Percentiles rank a stretch among this genome's conserved stretches.
Conservation (phyloP, 306 rosid species). For the Vicia sativa region DNA sequence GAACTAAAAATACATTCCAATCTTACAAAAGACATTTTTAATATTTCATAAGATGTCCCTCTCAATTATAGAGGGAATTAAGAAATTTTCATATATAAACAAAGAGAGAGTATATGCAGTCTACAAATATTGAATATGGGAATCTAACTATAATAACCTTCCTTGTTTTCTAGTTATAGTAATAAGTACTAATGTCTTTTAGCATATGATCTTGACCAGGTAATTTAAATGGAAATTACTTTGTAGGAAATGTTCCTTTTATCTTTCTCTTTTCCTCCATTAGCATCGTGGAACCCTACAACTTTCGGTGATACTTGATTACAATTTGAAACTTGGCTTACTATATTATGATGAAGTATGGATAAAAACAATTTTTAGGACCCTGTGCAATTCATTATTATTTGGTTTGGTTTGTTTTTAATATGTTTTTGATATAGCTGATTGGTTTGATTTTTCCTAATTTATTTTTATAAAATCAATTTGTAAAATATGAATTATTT, state of each 20-base stretch:
- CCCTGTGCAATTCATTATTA: not conserved
- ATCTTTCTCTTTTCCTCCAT: constrained; percentile 2
- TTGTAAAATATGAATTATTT: too few relatives aligned
- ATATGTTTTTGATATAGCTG: too few relatives aligned
- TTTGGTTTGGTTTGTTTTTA: too few relatives aligned
- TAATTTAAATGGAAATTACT: constrained; percentile 19
- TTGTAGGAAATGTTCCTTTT: not conserved
- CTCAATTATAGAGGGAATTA: too few relatives aligned
- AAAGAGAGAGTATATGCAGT: not conserved
- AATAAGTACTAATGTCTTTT: not conserved
- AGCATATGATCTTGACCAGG: constrained; percentile 3
- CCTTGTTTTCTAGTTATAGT: not conserved
- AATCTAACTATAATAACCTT: not conserved
- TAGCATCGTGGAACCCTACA: constrained; percentile 31
- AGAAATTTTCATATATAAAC: too few relatives aligned
- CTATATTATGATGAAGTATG: constrained; percentile 42
- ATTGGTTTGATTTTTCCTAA: too few relatives aligned
- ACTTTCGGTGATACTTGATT: constrained; percentile 71
- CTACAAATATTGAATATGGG: not conserved
- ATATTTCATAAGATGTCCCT: too few relatives aligned
- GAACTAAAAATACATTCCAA: too few relatives aligned
- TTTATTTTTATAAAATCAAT: too few relatives aligned
- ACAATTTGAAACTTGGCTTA: constrained; percentile 40
- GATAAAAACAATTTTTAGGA: constrained; percentile 4
- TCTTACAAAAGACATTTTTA: too few relatives aligned